Conservation (phyloP, 116 monocot genomes). For the Posidonia oceanica region DNA sequence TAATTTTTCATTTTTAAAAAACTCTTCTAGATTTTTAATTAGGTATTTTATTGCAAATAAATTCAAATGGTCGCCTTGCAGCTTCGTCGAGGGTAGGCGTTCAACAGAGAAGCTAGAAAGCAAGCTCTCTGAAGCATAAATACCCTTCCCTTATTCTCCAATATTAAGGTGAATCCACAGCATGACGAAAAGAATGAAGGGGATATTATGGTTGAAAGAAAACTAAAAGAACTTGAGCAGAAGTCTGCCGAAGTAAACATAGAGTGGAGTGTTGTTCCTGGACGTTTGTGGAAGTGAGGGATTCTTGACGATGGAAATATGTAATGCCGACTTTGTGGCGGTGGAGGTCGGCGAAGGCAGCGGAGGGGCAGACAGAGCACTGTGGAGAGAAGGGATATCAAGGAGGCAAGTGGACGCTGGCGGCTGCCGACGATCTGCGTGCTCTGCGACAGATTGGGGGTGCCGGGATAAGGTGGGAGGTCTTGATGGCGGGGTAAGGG, state of each 20-base stretch:
- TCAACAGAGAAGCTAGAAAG: conserved; percentile 83
- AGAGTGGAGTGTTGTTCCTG: conserved; percentile 18
- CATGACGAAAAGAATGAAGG: conserved; percentile 96
- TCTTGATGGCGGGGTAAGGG: too few species aligned
- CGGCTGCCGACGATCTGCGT: too few species aligned
- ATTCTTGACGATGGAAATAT: too few species aligned
- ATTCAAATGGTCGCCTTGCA: conserved; percentile 11
- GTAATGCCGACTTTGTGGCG: too few species aligned
- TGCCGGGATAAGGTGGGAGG: too few species aligned
- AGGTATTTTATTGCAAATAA: not conserved
- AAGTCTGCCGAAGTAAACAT: conserved; percentile 95
- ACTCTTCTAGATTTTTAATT: too few species aligned
- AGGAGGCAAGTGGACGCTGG: too few species aligned
- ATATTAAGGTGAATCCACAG: conserved; percentile 38
- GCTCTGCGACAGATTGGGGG: too few species aligned
- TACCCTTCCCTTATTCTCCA: conserved; percentile 9
- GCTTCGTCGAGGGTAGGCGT: conserved; percentile 70
- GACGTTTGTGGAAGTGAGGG: conserved; percentile 71
- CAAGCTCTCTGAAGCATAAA: conserved; percentile 14
- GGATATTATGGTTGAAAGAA: conserved; percentile 90
- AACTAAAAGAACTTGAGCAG: conserved; percentile 84
- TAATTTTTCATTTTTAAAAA: too few species aligned
- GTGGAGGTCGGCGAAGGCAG: too few species aligned
- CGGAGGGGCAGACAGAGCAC: too few species aligned
- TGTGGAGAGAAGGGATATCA: too few species aligned